Conservation (phyloP, 345 rosid genomes). For the Carallia brachiata region DNA sequence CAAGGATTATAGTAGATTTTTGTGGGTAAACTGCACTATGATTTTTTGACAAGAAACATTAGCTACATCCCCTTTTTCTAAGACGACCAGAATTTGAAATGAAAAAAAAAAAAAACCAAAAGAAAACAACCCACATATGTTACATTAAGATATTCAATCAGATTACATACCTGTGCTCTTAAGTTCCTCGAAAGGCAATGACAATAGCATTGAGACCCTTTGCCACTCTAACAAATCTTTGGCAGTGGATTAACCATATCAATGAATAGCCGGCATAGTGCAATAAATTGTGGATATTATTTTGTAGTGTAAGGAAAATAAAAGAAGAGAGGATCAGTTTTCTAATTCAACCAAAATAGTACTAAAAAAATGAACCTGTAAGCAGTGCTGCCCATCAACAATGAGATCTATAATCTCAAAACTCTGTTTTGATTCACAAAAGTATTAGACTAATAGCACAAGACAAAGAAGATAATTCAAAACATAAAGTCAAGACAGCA, state of each 20-base stretch:
- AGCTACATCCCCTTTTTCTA: too few relatives aligned
- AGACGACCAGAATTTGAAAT: too few relatives aligned
- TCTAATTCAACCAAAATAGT: conserved; percentile 1
- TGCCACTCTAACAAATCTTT: conserved; percentile 79
- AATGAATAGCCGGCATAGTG: not conserved
- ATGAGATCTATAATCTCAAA: conserved; percentile 77
- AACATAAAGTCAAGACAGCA: conserved; percentile 1
- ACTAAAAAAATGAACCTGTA: conserved; percentile 47
- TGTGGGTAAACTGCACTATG: not conserved
- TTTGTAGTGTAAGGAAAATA: not conserved
- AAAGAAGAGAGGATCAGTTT: not conserved
- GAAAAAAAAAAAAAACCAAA: too few relatives aligned
- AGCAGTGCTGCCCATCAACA: conserved; percentile 75
- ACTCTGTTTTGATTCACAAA: conserved; percentile 52
- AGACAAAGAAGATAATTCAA: not conserved
- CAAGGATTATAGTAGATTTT: not conserved
- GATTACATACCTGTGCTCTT: conserved; percentile 49
- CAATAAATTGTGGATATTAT: not conserved
- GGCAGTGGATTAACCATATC: not conserved
- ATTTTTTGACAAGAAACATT: not conserved
- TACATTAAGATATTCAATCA: too few relatives aligned
- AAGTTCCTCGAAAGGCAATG: conserved; percentile 73
- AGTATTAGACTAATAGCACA: conserved; percentile 8
- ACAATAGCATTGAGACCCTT: conserved; percentile 55
- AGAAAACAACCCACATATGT: too few relatives aligned